Evolutionary conservation across 1,139 yeast genomes (phyloP).

Genomic region (Yamadazyma triangularis): DNA sequence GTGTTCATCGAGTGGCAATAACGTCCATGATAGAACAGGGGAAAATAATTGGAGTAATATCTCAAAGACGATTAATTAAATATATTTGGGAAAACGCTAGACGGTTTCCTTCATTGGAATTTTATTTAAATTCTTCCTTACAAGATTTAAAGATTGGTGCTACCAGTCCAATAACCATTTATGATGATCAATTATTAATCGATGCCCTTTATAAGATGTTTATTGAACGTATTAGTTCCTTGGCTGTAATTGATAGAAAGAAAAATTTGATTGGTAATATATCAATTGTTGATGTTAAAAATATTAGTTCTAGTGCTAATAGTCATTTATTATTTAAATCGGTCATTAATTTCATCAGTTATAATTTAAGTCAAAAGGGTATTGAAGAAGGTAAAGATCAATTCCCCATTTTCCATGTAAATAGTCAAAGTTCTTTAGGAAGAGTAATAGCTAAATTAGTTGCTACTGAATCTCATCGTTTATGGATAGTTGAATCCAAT

Average conservation of each 20-base stretch:
- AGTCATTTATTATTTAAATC: conserved; percentile 75
- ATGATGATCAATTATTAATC: conserved; percentile 80
- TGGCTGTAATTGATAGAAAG: conserved; percentile 88
- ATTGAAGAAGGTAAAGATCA: conserved; percentile 93
- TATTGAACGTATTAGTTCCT: conserved; percentile 74
- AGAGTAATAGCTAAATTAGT: conserved; percentile 91
- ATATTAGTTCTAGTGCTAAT: conserved; percentile 80
- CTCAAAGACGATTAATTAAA: conserved; percentile 80
- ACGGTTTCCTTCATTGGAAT: conserved; percentile 74
- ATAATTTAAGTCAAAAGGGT: conserved; percentile 83
- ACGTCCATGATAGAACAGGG: conserved; percentile 43
- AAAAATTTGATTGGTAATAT: conserved; percentile 81
- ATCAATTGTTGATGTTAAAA: conserved; percentile 87
- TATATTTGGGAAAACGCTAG: conserved; percentile 92
- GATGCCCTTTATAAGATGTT: conserved; percentile 88
- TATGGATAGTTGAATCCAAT: conserved; percentile 79
- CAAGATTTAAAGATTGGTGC: conserved; percentile 70
- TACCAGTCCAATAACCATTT: conserved; percentile 66
- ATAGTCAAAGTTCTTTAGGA: conserved; percentile 71
- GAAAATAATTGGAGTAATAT: conserved; percentile 67
- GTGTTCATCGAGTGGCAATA: conserved; percentile 90
- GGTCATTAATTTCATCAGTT: conserved; percentile 82
- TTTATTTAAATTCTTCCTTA: conserved; percentile 61
- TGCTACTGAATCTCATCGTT: conserved; percentile 88
- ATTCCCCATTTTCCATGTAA: conserved; percentile 93